A percentile compares a stretch with the other conserved stretches of the same genome.
phyloP scores from a whole-genome alignment of 768 basidiomycete species.

The Sistotremastrum niveocremeum region DNA sequence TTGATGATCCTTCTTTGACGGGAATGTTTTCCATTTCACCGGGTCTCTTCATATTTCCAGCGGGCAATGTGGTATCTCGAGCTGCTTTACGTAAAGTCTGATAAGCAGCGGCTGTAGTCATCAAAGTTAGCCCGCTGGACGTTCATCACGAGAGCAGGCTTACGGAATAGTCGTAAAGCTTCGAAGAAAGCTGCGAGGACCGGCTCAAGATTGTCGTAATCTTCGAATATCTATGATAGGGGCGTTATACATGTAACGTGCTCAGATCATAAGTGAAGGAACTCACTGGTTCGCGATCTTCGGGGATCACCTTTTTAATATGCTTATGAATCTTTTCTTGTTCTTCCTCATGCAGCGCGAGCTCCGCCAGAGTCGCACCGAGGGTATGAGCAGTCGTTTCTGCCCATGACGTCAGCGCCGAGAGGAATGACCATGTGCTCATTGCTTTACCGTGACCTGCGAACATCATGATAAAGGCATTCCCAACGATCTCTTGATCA shows the following conservation, averaged over 20 bases:
- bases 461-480: constrained; percentile 8
- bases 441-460: constrained; percentile 8
- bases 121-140: background rate
- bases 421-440: background rate
- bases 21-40: constrained; percentile 11
- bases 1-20: background rate
- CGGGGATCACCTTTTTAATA: constrained; percentile 12
- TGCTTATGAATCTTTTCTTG: constrained; percentile 21
- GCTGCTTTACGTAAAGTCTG: constrained; percentile 18
- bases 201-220: constrained; percentile 18
- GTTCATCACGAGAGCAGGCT: constrained; percentile 1
- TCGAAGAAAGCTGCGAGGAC: constrained; percentile 15
- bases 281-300: constrained; percentile 12
- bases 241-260: background rate
- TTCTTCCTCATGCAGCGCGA: constrained; percentile 16
- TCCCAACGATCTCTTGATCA: constrained; percentile 8
- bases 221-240: constrained; percentile 9
- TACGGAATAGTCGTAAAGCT: constrained; percentile 22
- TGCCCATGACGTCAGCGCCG: constrained; percentile 4
- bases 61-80: constrained; percentile 13
- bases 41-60: constrained; percentile 7
- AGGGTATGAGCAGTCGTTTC: constrained; percentile 22
- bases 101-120: constrained; percentile 15
- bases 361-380: constrained; percentile 19
- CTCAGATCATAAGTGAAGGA: background rate